These are phyloP conservation scores for Aspergillus bridgeri DNA, from an alignment of 495 filamentous ascomycete species.

Conservation along the genomic window DNA sequence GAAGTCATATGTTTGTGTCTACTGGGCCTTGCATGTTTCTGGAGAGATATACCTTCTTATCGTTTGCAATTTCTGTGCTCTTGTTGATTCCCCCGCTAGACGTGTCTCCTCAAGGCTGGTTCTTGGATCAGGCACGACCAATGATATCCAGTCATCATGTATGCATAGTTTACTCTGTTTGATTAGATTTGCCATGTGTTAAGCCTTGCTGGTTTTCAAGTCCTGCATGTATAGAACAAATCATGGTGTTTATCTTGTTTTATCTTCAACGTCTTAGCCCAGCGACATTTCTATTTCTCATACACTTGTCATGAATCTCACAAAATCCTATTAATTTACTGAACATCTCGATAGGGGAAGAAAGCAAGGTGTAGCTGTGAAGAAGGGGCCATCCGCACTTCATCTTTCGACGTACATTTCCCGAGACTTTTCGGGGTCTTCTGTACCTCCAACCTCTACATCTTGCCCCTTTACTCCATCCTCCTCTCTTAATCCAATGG, in stretches of 20 bases:
- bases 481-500: conserved; percentile 44
- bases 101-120: conserved; percentile 10
- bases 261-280: neutral
- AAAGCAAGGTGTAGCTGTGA: neutral
- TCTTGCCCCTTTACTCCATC: conserved; percentile 16
- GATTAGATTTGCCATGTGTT: conserved; percentile 7
- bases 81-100: neutral
- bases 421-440: conserved; percentile 11
- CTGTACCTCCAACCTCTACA: conserved; percentile 24
- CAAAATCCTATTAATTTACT: neutral
- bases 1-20: neutral
- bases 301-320: neutral
- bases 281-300: neutral
- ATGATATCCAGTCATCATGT: conserved; percentile 7
- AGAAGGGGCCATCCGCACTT: neutral
- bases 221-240: neutral
- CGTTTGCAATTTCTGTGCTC: neutral
- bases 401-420: conserved; percentile 8
- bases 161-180: conserved; percentile 6
- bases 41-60: conserved; percentile 8
- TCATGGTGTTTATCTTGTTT: neutral
- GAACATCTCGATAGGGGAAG: neutral
- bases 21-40: neutral
- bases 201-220: neutral
- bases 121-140: conserved; percentile 7